Conservation (phyloP, 1,284 basidiomycete genomes). For the Trichosporon ovoides region DNA sequence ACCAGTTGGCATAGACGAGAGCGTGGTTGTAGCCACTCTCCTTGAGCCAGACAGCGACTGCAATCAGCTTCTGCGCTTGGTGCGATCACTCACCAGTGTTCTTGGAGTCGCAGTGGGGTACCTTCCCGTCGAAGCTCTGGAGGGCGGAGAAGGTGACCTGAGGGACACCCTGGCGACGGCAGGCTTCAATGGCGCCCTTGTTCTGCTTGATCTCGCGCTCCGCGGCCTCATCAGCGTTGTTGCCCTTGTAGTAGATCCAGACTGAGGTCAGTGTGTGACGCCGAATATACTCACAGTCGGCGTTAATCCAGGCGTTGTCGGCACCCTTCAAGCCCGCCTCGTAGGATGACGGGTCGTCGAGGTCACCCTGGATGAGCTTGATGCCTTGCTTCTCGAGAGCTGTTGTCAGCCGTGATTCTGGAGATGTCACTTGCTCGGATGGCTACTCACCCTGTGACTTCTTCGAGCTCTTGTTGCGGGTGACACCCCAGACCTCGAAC, state of each 20-base stretch:
- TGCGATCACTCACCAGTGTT: constrained; percentile 4
- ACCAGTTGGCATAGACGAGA: constrained; percentile 9
- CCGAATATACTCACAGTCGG: constrained; percentile 26
- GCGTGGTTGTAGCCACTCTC: constrained; percentile 5
- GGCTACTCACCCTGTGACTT: constrained; percentile 18
- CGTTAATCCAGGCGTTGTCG: constrained; percentile 27
- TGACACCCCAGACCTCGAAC: constrained; percentile 18
- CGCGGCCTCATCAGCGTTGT: constrained; percentile 6
- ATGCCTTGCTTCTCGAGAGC: constrained; percentile 18
- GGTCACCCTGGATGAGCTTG: constrained; percentile 21
- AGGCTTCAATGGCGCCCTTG: background rate
- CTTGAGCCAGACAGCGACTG: constrained; percentile 10
- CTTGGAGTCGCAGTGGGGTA: constrained; percentile 19
- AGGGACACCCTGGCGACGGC: background rate
- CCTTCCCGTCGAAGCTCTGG: constrained; percentile 15
- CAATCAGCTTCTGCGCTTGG: background rate
- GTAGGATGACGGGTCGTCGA: constrained; percentile 21
- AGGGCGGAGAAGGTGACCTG: constrained; percentile 11
- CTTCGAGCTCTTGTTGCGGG: constrained; percentile 11
- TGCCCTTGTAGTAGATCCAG: constrained; percentile 7
- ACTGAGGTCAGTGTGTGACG: background rate
- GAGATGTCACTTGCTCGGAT: too few relatives aligned
- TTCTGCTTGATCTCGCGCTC: background rate
- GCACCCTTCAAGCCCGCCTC: constrained; percentile 21
- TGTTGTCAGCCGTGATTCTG: too few relatives aligned